Percentiles rank a stretch among this genome's conserved stretches.
Evolutionary conservation across 306 rosid species (phyloP).

Genomic region (Abrus pulchellus): DNA sequence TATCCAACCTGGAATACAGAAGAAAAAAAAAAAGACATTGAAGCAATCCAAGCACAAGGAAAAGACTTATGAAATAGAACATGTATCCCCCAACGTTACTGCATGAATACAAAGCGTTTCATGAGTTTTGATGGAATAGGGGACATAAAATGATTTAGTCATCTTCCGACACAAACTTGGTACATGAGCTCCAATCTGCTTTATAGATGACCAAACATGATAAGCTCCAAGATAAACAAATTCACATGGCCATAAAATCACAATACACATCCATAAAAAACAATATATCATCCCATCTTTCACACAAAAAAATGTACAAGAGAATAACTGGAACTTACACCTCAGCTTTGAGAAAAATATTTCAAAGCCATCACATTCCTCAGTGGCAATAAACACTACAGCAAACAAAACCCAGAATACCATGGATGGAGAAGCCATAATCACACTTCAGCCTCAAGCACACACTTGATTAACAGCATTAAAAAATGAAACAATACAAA

Average conservation of each 20-base stretch:
- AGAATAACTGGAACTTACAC: neutral
- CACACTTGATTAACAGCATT: neutral
- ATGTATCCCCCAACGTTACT: conserved; percentile 42
- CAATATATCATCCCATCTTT: neutral
- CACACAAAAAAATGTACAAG: neutral
- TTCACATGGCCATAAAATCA: neutral
- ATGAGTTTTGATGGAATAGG: conserved; percentile 15
- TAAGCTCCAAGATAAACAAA: neutral
- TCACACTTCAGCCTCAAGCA: neutral
- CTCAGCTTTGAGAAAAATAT: neutral
- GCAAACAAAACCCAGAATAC: neutral
- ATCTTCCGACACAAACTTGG: conserved; percentile 91
- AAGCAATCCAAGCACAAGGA: too few relatives aligned
- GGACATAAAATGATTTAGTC: conserved; percentile 57
- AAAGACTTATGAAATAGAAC: neutral
- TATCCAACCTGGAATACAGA: too few relatives aligned
- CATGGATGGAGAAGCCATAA: neutral
- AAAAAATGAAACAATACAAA: neutral
- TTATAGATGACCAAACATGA: conserved; percentile 61
- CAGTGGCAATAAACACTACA: neutral
- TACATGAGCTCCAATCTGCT: conserved; percentile 58
- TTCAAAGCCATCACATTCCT: too few relatives aligned
- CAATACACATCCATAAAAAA: neutral
- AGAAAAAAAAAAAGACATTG: too few relatives aligned
- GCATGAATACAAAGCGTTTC: conserved; percentile 48